Percentiles rank a stretch among this genome's conserved stretches.
phyloP scores from a whole-genome alignment of 768 basidiomycete species.

The Suillus subalutaceus region DNA sequence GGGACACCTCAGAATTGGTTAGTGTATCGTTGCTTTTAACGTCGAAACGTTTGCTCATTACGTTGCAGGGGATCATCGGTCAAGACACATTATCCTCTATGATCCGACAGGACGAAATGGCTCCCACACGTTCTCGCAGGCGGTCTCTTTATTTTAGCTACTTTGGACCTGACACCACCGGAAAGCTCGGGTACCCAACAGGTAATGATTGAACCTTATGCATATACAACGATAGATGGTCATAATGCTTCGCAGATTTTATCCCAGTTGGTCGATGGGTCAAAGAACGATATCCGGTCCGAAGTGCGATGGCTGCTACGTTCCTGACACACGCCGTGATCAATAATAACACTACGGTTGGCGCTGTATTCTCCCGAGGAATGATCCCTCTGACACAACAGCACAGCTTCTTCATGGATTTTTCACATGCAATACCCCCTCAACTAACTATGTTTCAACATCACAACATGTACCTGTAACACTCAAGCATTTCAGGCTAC shows the following conservation, averaged over 20 bases:
- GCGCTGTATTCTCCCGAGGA: constrained; percentile 5
- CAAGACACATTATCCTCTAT: constrained; percentile 74
- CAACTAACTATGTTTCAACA: constrained; percentile 21
- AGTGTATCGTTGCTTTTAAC: constrained; percentile 10
- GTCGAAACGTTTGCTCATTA: constrained; percentile 13
- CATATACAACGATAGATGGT: background rate
- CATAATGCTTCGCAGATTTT: constrained; percentile 45
- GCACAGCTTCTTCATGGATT: constrained; percentile 54
- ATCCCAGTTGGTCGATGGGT: constrained; percentile 63
- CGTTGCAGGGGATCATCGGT: constrained; percentile 61
- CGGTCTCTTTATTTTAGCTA: constrained; percentile 52
- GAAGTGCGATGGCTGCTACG: constrained; percentile 59
- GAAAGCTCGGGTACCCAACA: constrained; percentile 59
- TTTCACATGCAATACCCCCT: constrained; percentile 33
- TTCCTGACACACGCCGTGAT: constrained; percentile 77
- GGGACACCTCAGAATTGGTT: constrained; percentile 27
- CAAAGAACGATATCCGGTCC: constrained; percentile 56
- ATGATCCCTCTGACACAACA: constrained; percentile 1
- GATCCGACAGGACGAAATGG: constrained; percentile 74
- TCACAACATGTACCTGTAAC: constrained; percentile 63
- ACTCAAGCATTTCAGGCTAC: constrained; percentile 74
- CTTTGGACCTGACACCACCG: constrained; percentile 41
- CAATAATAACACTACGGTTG: constrained; percentile 55
- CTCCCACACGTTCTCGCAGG: constrained; percentile 59
- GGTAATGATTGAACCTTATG: constrained; percentile 44